Base-by-base conservation (phyloP, 805 yeast genomes). In the Metschnikowia noctiluminum region DNA sequence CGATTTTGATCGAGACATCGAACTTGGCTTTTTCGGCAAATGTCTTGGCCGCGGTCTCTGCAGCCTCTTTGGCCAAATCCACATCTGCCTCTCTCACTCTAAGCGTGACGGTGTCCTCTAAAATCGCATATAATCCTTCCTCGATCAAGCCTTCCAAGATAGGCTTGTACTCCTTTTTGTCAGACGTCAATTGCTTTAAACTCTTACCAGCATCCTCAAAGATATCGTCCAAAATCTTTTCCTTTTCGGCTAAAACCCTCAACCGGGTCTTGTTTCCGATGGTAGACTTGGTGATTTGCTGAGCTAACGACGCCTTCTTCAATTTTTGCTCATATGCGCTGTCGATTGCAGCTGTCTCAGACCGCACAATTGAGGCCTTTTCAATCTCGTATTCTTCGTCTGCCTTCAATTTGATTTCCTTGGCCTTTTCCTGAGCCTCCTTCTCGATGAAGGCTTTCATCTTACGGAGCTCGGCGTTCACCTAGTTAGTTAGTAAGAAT, bases 301-400 rank as follows among this genome's bases (percentile, higher is more conserved):
- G 97, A 39, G 92, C 87, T 68, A 94, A 82, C 31, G 89, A 74
- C 2, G 96, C 91, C 70, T 92, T 94, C 77, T 94, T 92, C 73
- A 87, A 79, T 66, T 88, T 89, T 60, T 81, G 83, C 55, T 86
- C 91, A 66, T 84, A 89, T 36, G 79, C 73, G 15, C 84, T 73
- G 67, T 94, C 99, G 59, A 94, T 89, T 45, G 91, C 82, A 44
- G 94, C 85, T 48, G 87, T 87, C 72, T 94, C 99, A 12, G 89
- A 79, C 64, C 98, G 88, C 50, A 94, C 98, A 63, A 94, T 84
- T 49, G 89, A 83, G 21, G 97, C 92, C 78, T 94, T 94, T 69
- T 94, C 99, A 62, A 94, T 91, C 71, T 94, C 98, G 68, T 92
- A 94, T 74, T 94, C 99, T 71, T 94, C 99, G 68, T 95, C 96